Base-by-base conservation (phyloP, 345 rosid species). In the Citrus medica region DNA sequence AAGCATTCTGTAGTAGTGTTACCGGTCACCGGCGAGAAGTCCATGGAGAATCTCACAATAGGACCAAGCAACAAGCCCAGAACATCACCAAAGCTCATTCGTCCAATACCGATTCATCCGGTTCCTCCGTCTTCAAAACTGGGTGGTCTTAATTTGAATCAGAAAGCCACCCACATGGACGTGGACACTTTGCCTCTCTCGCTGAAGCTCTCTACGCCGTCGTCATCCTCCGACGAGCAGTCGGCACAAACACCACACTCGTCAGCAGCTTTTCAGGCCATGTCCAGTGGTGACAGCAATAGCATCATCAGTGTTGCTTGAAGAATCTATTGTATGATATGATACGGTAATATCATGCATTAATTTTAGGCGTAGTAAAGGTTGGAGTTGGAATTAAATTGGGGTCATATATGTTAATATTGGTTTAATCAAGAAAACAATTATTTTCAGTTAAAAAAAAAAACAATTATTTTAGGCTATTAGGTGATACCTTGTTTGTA, bases 261-360 rank as follows among this genome's bases (percentile, higher is more conserved):
- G 0, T 84, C 88, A 28, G 76, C 80, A 25, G 75, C 80, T 19
- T 91, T 89, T 37, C 86, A 86, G 89, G 69, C 87, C 73, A 89
- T 87, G 83, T 81, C 92, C 27, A 76, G 90, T 64, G 90, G 97
- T 8, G 95, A 91, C 78, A 92, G 86, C 83, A 87, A 88, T 79
- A 91, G 88, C 83, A 88, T 87, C 72, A 90, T 92, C 61, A 91
- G 89, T 73, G 91, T 90, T 67, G 94, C 94, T 76, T 92, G 86
- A 92, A 79, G 80, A 74, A 82, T 63, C 53, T 16, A 38, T 66
- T 56, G 69, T 67, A 3, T 17, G 22, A 53, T 7, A 32, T 17
- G 24, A 64, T 7, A 9, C n/a, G 62, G 8, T 32, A 12, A 68
- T 24, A 5, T 27, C 71, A n/a, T 27, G 56, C 9, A 12, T 25